phyloP scores from a whole-genome alignment of 1,284 basidiomycete species.

The Moesziomyces aphidis region DNA sequence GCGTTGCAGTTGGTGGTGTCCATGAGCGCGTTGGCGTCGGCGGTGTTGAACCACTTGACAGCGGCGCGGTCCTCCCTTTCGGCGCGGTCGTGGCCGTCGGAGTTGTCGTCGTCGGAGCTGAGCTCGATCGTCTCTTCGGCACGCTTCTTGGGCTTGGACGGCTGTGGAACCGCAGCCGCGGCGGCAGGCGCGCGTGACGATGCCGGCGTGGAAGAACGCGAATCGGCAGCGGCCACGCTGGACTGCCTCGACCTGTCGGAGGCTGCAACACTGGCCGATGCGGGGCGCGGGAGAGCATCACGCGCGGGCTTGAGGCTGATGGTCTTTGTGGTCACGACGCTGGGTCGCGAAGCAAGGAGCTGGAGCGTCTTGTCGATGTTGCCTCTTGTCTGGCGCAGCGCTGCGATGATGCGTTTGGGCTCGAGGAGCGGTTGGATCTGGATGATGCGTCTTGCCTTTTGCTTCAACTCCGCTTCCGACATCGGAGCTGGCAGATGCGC shows the following conservation, averaged over 20 bases:
- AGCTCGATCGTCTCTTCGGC: conserved; percentile 23
- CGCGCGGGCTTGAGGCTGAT: conserved; percentile 27
- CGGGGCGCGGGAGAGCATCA: conserved; percentile 13
- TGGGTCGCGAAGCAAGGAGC: conserved; percentile 18
- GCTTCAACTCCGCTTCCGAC: conserved; percentile 19
- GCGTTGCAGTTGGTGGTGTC: conserved; percentile 88
- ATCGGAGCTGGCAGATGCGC: conserved; percentile 8
- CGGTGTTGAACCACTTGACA: conserved; percentile 84
- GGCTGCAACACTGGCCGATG: conserved; percentile 1
- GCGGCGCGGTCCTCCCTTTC: conserved; percentile 56
- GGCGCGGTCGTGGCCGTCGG: conserved; percentile 48
- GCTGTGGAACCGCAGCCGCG: conserved; percentile 2
- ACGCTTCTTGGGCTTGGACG: conserved; percentile 9
- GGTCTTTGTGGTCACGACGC: conserved; percentile 34
- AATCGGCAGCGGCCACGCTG: conserved; percentile 14
- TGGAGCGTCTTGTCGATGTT: conserved; percentile 14
- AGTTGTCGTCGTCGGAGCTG: conserved; percentile 57
- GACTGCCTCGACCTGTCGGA: conserved; percentile 11
- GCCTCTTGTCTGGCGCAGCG: conserved; percentile 34
- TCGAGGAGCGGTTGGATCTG: conserved; percentile 19
- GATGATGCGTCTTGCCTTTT: conserved; percentile 31
- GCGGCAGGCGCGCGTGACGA: conserved; percentile 18
- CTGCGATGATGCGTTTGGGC: conserved; percentile 19
- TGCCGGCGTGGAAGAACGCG: conserved; percentile 23
- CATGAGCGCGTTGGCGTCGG: conserved; percentile 79